phyloP scores from a whole-genome alignment of 768 basidiomycete species.

The Kwoniella heveanensis region DNA sequence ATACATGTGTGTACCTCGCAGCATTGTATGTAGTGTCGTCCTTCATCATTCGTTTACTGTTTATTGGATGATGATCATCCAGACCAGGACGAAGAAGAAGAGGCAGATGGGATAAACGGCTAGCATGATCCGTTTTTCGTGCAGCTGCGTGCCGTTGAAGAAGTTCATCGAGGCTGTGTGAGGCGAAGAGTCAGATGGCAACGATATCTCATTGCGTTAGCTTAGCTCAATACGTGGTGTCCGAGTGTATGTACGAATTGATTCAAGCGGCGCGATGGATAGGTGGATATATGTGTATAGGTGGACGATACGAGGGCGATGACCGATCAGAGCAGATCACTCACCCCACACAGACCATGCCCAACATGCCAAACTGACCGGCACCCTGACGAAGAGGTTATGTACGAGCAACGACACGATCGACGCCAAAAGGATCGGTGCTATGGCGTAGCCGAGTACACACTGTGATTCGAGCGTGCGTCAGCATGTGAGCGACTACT shows the following conservation, averaged over 20 bases:
- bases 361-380: conserved; percentile 82
- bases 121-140: conserved; percentile 81
- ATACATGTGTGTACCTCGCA: no score
- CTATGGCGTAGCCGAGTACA: conserved; percentile 91
- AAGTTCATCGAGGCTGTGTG: conserved; percentile 84
- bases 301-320: not conserved
- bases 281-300: conserved; percentile 1
- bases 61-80: conserved; percentile 94
- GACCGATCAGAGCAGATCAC: conserved; percentile 44
- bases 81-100: conserved; percentile 91
- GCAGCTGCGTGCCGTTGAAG: conserved; percentile 91
- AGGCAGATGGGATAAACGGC: conserved; percentile 94
- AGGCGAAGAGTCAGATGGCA: not conserved
- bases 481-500: not conserved
- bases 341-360: conserved; percentile 97
- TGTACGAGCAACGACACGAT: conserved; percentile 77
- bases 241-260: no score
- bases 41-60: no score
- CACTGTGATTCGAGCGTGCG: conserved; percentile 58
- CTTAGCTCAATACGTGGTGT: no score
- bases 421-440: conserved; percentile 87
- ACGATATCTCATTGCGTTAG: not conserved
- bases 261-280: no score
- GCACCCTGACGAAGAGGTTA: conserved; percentile 80
- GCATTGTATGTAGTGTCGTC: no score